A percentile compares a stretch with the other conserved stretches of the same genome.
Conservation (phyloP, 202 grass and related monocot species). For the Carex arenaria region DNA sequence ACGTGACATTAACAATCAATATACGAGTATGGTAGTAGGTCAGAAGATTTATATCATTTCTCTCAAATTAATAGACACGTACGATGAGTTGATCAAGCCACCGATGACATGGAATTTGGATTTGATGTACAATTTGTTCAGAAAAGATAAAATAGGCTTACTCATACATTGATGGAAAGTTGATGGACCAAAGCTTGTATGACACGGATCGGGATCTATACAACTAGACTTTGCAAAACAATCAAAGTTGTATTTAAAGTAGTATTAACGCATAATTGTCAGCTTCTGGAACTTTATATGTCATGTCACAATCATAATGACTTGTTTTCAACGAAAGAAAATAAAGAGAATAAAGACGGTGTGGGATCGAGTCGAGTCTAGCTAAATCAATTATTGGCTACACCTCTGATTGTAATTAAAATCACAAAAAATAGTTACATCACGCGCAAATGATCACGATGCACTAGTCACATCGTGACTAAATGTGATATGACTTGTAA, state of each 20-base stretch:
- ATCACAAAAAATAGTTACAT: no score
- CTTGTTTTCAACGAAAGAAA: not conserved
- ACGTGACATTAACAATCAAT: no score
- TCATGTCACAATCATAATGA: not conserved
- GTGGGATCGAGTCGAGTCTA: not conserved
- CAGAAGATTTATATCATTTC: not conserved
- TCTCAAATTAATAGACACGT: not conserved
- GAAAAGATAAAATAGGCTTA: constrained; percentile 3
- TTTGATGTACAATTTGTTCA: not conserved
- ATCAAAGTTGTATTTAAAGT: not conserved
- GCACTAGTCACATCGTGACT: no score
- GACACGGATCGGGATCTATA: not conserved
- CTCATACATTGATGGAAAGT: not conserved
- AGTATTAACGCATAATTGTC: not conserved
- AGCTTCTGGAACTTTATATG: not conserved
- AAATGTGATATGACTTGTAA: no score
- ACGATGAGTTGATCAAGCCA: not conserved
- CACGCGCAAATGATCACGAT: no score
- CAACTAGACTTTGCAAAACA: not conserved
- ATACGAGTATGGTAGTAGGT: no score
- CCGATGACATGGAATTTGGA: constrained; percentile 1
- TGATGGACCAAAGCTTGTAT: not conserved
- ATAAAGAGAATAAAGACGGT: not conserved
- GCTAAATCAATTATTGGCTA: not conserved
- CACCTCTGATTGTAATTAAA: no score